Evolutionary conservation across 202 grass and related monocot species (phyloP), one percentile per base, ranked within the genome.

Genomic region (Eragrostis tef): DNA sequence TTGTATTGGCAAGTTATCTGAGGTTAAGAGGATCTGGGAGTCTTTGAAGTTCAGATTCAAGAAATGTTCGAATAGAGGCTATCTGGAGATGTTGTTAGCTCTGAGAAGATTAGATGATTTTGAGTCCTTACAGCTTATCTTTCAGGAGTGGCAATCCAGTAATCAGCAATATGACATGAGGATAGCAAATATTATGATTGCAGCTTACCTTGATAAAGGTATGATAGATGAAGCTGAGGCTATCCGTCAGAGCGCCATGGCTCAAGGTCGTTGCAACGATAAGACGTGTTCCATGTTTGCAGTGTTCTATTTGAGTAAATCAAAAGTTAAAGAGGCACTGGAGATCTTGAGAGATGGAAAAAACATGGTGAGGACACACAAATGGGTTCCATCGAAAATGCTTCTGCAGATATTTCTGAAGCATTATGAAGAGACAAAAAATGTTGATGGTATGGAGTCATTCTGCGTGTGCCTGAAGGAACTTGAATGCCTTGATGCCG

Each of bases 161-260:
- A 45, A 59, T 20, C 59, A 44, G 60, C 31, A 1, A 0, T 88
- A 86, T 84, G 78, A 90, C 64, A 22, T 88, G 49, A 86, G 67
- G 53, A 78, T 90, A 60, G 20, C 88, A 42, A 93, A 90, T 86
- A 2, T 65, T 58, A 57, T 90, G 75, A 84, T 90, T 41, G 36
- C 58, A 57, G 75, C 83, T 73, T 90, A 88, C 67, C 70, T 90
- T 47, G 82, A 82, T 63, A 74, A 78, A 25, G 75, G 71, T 75
- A 90, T 88, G 86, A 66, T 48, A 58, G 44, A 80, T n/a, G 44
- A 93, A 90, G 91, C 88, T 68, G 71, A 88, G 80, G 69, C 80
- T 46, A 51, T 86, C 39, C 80, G 64, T 70, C 74, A 64, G 42
- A 86, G 19, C 27, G 60, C 88, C 78, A 83, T 77, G 67, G 54